Conservation (phyloP, 352 stramenopile species). For the Pythium apleroticum region DNA sequence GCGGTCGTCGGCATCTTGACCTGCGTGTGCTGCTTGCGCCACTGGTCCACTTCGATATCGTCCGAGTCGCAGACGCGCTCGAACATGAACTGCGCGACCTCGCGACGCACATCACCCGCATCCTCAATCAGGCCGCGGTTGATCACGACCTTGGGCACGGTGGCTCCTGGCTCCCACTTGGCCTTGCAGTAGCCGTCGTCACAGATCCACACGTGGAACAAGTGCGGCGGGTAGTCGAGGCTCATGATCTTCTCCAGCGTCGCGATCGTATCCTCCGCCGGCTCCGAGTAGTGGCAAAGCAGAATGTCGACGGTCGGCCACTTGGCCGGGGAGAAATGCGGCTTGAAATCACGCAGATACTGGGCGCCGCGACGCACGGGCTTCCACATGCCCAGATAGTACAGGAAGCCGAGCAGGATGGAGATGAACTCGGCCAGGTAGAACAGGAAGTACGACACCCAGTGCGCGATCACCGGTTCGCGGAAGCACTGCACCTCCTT, state of each 20-base stretch:
- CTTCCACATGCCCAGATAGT: constrained; percentile 91
- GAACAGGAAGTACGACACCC: constrained; percentile 79
- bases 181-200: constrained; percentile 83
- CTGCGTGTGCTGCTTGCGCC: constrained; percentile 83
- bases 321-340: constrained; percentile 18
- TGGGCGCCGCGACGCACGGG: constrained; percentile 82
- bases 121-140: constrained; percentile 82
- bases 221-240: constrained; percentile 84
- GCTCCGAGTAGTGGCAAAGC: constrained; percentile 81
- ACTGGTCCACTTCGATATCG: constrained; percentile 86
- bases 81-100: constrained; percentile 89
- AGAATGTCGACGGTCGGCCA: constrained; percentile 79
- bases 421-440: constrained; percentile 63
- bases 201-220: constrained; percentile 84
- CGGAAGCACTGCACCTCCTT: constrained; percentile 81
- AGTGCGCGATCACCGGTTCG: constrained; percentile 69
- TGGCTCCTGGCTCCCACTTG: constrained; percentile 82
- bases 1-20: constrained; percentile 74
- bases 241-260: constrained; percentile 88
- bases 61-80: constrained; percentile 84
- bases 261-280: constrained; percentile 82
- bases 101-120: constrained; percentile 72
- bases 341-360: constrained; percentile 88
- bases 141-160: constrained; percentile 62
- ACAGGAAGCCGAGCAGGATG: constrained; percentile 69